These are phyloP conservation scores for Chiua sp. DNA, from an alignment of 1,284 basidiomycete genomes.

Conservation along the genomic window DNA sequence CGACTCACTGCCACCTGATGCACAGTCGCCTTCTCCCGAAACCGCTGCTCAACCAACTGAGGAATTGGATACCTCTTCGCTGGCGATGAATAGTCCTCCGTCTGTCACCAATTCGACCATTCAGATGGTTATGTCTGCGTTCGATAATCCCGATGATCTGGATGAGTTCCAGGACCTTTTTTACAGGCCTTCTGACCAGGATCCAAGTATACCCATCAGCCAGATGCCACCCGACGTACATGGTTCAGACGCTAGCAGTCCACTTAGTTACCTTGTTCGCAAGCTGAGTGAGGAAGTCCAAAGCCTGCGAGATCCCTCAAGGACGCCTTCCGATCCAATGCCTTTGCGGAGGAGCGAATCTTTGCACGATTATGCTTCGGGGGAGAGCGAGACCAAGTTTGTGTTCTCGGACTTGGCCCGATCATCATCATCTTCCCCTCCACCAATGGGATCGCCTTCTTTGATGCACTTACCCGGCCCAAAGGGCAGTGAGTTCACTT, in stretches of 20 bases:
- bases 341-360: constrained; percentile 9
- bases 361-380: constrained; percentile 5
- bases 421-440: constrained; percentile 22
- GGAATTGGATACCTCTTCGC: constrained; percentile 6
- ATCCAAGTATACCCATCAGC: background rate
- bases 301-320: constrained; percentile 34
- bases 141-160: constrained; percentile 65
- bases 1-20: background rate
- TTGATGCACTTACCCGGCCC: constrained; percentile 13
- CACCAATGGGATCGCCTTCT: constrained; percentile 7
- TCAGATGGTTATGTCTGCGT: constrained; percentile 43
- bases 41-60: constrained; percentile 6
- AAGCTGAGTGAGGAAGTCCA: constrained; percentile 67
- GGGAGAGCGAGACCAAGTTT: constrained; percentile 13
- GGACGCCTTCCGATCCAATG: constrained; percentile 14
- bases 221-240: constrained; percentile 24
- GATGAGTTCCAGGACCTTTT: constrained; percentile 75
- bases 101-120: constrained; percentile 46
- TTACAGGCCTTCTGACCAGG: constrained; percentile 49
- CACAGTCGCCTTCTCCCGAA: constrained; percentile 1
- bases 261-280: constrained; percentile 64
- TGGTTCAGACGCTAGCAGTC: constrained; percentile 45
- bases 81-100: constrained; percentile 40
- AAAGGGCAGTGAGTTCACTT: constrained; percentile 26
- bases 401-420: constrained; percentile 33